These are phyloP conservation scores for Aureobasidium sp. DNA, from an alignment of 2,329 filamentous ascomycete species.

Conservation along the genomic window DNA sequence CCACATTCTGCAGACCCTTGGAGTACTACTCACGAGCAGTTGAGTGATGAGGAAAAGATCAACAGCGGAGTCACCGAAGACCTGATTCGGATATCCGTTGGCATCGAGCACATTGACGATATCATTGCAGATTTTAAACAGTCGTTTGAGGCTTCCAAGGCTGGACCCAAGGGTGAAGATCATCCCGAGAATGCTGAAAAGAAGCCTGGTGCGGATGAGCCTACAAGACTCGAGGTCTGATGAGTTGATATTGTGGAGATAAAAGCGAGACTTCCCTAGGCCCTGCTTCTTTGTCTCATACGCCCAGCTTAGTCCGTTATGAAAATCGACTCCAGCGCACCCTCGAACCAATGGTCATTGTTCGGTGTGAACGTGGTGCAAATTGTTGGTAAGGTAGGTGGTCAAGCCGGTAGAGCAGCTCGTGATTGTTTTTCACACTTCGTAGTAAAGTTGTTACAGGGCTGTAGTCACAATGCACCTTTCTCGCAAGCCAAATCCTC, in stretches of 20 bases:
- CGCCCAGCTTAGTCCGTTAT: background rate
- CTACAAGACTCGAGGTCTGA: constrained; percentile 18
- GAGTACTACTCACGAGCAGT: constrained; percentile 90
- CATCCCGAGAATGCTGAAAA: constrained; percentile 32
- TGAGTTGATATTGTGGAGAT: background rate
- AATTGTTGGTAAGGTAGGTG: background rate
- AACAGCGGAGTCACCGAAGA: constrained; percentile 81
- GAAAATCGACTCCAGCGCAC: background rate
- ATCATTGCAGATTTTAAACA: constrained; percentile 95
- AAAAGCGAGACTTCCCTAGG: no score
- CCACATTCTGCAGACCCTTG: constrained; percentile 52
- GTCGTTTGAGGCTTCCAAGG: constrained; percentile 55
- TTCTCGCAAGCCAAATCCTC: no score
- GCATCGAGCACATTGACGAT: constrained; percentile 93
- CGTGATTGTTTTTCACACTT: no score
- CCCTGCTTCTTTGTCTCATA: background rate
- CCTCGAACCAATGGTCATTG: background rate
- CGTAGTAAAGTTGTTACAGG: no score
- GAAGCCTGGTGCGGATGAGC: constrained; percentile 18
- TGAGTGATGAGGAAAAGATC: constrained; percentile 70
- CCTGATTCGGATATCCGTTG: constrained; percentile 88
- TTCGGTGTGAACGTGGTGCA: background rate
- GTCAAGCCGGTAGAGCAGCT: background rate
- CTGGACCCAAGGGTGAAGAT: background rate
- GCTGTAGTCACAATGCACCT: no score